phyloP scores from a whole-genome alignment of 805 yeast genomes.

The Monosporozyma unispora region DNA sequence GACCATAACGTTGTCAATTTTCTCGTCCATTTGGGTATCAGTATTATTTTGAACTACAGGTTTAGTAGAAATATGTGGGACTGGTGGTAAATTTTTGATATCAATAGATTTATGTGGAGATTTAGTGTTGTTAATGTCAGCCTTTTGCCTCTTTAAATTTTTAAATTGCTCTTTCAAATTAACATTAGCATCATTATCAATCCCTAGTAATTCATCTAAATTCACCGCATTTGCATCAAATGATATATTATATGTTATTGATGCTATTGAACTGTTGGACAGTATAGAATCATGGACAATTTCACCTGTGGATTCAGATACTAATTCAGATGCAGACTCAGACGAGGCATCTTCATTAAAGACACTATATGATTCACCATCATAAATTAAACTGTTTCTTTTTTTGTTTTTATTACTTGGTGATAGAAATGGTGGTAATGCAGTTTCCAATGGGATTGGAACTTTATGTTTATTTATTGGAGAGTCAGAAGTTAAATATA shows the following conservation, averaged over 20 bases:
- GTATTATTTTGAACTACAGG: neutral
- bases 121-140: neutral
- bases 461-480: constrained; percentile 28
- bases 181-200: constrained; percentile 28
- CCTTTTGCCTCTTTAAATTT: constrained; percentile 13
- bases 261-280: constrained; percentile 20
- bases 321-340: neutral
- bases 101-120: neutral
- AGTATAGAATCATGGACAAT: neutral
- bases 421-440: constrained; percentile 33
- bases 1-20: neutral
- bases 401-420: constrained; percentile 25
- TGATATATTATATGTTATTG: constrained; percentile 24
- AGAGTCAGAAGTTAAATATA: constrained; percentile 31
- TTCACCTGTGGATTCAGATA: neutral
- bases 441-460: constrained; percentile 33
- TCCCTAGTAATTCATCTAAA: constrained; percentile 21
- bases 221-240: constrained; percentile 14
- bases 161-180: constrained; percentile 23
- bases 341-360: constrained; percentile 7
- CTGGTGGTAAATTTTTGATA: neutral
- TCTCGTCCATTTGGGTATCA: neutral
- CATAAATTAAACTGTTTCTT: constrained; percentile 28
- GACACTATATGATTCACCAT: constrained; percentile 32
- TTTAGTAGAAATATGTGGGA: neutral